Evolutionary conservation across 2,329 filamentous ascomycete species (phyloP).

Genomic region (Elsinoe ampelina): DNA sequence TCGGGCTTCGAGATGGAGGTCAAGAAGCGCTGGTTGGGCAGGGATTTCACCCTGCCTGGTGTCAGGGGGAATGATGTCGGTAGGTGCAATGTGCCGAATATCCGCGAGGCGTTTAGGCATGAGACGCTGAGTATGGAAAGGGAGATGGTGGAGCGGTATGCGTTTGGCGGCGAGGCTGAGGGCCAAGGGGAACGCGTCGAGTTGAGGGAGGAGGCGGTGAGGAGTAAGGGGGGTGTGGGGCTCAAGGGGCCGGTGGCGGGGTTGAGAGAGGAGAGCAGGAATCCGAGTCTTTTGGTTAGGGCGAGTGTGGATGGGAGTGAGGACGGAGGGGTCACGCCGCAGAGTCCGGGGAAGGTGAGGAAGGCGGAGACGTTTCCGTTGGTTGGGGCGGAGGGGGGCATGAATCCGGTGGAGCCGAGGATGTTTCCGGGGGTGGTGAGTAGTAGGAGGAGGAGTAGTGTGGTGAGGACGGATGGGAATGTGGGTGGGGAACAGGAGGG

Average conservation of each 20-base stretch:
- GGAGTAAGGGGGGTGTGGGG: background rate
- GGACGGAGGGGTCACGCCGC: background rate
- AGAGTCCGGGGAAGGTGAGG: background rate
- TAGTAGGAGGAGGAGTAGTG: conserved; percentile 30
- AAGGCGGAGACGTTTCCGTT: conserved; percentile 12
- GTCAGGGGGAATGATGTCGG: conserved; percentile 82
- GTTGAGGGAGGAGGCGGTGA: background rate
- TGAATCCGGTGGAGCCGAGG: conserved; percentile 44
- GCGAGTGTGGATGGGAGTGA: conserved; percentile 21
- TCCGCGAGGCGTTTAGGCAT: conserved; percentile 80
- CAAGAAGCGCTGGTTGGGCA: conserved; percentile 86
- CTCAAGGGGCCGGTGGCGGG: background rate
- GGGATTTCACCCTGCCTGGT: conserved; percentile 66
- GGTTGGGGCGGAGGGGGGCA: conserved; percentile 33
- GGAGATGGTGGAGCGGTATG: conserved; percentile 42
- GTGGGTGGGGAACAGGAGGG: background rate
- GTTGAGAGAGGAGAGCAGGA: conserved; percentile 5
- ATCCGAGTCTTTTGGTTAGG: conserved; percentile 10
- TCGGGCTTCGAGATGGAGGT: conserved; percentile 84
- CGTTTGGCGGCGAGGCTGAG: conserved; percentile 16
- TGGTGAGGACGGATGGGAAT: conserved; percentile 6
- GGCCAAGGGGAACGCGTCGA: conserved; percentile 18
- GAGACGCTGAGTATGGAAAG: conserved; percentile 78
- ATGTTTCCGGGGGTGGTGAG: conserved; percentile 64
- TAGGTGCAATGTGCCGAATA: conserved; percentile 93